phyloP scores from a whole-genome alignment of 2,329 filamentous ascomycete species.

The Verticillium klebahnii region DNA sequence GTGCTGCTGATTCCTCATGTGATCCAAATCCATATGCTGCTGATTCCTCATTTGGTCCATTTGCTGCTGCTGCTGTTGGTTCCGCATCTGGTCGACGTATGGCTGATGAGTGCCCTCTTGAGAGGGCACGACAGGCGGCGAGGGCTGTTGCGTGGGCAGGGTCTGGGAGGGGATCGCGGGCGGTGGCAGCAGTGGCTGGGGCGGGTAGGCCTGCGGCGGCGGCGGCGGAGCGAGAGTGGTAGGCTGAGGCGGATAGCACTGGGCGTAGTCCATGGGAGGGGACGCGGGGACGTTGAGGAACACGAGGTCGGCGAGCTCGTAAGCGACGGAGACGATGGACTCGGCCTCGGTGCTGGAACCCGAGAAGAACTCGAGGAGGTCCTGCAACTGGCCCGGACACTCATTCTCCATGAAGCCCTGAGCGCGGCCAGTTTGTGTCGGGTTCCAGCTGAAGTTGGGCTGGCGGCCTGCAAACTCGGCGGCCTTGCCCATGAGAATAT shows the following conservation, averaged over 20 bases:
- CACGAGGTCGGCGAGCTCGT: constrained; percentile 48
- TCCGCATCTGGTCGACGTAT: constrained; percentile 11
- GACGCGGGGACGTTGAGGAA: constrained; percentile 17
- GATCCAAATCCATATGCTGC: neutral
- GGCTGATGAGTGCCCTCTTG: constrained; percentile 7
- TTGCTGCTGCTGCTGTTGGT: constrained; percentile 6
- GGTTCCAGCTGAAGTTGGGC: constrained; percentile 59
- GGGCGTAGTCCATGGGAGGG: constrained; percentile 13
- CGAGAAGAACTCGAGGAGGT: constrained; percentile 61
- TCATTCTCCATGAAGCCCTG: constrained; percentile 59
- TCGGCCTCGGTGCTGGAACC: constrained; percentile 52
- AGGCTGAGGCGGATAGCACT: constrained; percentile 11
- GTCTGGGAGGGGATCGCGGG: constrained; percentile 13
- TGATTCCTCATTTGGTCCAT: neutral
- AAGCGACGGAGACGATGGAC: constrained; percentile 53
- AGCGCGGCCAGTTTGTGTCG: constrained; percentile 49
- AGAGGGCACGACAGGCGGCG: constrained; percentile 10
- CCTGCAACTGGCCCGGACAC: constrained; percentile 57
- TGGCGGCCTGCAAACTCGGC: constrained; percentile 49
- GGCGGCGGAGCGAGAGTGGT: constrained; percentile 3
- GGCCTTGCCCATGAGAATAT: constrained; percentile 47
- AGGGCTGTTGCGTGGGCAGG: constrained; percentile 11
- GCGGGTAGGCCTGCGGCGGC: constrained; percentile 9
- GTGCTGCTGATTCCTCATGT: neutral
- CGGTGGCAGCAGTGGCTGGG: constrained; percentile 13